A percentile compares a stretch with the other conserved stretches of the same genome.
These are phyloP conservation scores for Myxozyma nipponensis DNA, from an alignment of 805 yeast genomes.

Conservation along the genomic window DNA sequence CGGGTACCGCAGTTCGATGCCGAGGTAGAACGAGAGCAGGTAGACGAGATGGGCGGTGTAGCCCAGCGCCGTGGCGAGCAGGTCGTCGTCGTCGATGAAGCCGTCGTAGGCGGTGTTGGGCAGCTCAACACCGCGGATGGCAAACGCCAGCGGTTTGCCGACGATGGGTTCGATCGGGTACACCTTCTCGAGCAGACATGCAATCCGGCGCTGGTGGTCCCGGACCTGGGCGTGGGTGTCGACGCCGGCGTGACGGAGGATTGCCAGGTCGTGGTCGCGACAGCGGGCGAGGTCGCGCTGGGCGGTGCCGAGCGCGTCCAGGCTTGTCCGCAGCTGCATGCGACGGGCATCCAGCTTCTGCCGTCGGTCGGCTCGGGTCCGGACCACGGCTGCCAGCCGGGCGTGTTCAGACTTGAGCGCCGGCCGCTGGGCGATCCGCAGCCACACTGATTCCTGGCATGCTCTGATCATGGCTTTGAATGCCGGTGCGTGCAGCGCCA, in stretches of 20 bases:
- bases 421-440: slow-evolving; percentile 3
- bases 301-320: background rate
- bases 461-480: slow-evolving; percentile 8
- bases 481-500: slow-evolving; percentile 5
- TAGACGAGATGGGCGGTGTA: slow-evolving; percentile 44
- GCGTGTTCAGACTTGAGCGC: slow-evolving; percentile 9
- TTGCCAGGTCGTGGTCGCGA: background rate
- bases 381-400: slow-evolving; percentile 1
- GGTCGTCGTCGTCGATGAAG: slow-evolving; percentile 29
- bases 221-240: background rate
- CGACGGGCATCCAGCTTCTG: slow-evolving; percentile 9
- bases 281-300: slow-evolving; percentile 1
- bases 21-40: slow-evolving; percentile 42
- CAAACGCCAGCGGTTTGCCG: slow-evolving; percentile 30
- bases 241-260: background rate
- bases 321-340: slow-evolving; percentile 1
- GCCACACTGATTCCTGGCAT: slow-evolving; percentile 12
- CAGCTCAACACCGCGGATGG: slow-evolving; percentile 38
- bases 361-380: slow-evolving; percentile 6
- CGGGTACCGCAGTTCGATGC: slow-evolving; percentile 49
- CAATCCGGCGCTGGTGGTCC: background rate
- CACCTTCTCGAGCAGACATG: slow-evolving; percentile 24
- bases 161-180: slow-evolving; percentile 36
- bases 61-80: slow-evolving; percentile 45
- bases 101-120: slow-evolving; percentile 31